Base-by-base conservation (phyloP, 2,329 filamentous ascomycete genomes). In the Alternaria angustiovoidea region DNA sequence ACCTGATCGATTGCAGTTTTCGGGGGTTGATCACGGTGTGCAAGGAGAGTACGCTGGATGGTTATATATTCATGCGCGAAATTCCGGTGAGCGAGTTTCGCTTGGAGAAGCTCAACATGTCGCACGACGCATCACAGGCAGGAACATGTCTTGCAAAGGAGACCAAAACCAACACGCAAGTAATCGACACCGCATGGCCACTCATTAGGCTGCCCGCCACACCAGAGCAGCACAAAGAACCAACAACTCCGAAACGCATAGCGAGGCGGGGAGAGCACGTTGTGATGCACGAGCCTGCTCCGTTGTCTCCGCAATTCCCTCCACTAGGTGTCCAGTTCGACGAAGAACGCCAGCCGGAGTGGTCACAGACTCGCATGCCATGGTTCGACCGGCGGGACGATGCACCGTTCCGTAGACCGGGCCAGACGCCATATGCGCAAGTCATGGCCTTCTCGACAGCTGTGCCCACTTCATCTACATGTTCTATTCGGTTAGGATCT, bases 311-410 rank as follows among this genome's bases (percentile, higher is more conserved):
- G 22, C 7, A 24, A 6, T 12, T 20, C 9, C 14, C 30, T 46
- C 46, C 39, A 22, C 11, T 2, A 5, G 39, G 24, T 51, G 14
- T 28, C 16, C 39, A 41, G 18, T 48, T 56, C 41, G 32, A 56
- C 9, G 39, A 56, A 34, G 57, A 59, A 36, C 39, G 20, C 28
- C 41, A 48, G 26, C 39, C 41, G 14, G 44, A 51, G 24, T 59
- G 52, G 52, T 22, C 57, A 34, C 46, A 39, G 46, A 51, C 39
- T 44, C 57, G 52, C 41, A 8, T 39, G 8, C 46, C 52, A 20
- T 44, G 41, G 24, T 46, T 51, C 41, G 32, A 30, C 20, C 30
- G 47, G 18, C 52, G 46, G 16, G 34, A 46, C 24, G 39, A 59
- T 7, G 46, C n/a, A 24, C 57, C 52, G 18, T 56, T 59, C 22